Conservation (phyloP, 148 eudicot species). For the Drosera capensis region DNA sequence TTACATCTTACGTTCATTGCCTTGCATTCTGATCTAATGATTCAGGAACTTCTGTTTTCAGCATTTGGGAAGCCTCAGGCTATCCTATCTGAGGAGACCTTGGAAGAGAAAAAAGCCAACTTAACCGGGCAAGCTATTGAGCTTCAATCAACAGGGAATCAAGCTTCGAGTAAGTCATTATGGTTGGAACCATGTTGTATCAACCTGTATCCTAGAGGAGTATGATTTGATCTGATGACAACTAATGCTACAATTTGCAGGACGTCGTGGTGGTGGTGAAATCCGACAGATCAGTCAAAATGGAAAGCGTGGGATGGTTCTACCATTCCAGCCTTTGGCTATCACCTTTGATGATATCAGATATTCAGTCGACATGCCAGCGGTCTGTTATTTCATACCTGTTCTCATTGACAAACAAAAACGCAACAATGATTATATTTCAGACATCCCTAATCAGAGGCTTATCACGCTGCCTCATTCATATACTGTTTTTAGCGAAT, state of each 20-base stretch:
- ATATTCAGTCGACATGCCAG: slow-evolving; percentile 72
- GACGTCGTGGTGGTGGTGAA: slow-evolving; percentile 14
- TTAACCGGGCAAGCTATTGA: slow-evolving; percentile 23
- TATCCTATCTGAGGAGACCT: slow-evolving; percentile 33
- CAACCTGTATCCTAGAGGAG: not conserved
- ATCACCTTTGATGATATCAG: slow-evolving; percentile 51
- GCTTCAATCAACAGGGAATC: slow-evolving; percentile 16
- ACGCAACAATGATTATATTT: no score
- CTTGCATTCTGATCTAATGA: slow-evolving; percentile 5
- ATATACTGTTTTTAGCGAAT: no score
- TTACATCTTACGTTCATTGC: not conserved
- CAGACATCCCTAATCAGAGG: no score
- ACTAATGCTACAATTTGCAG: slow-evolving; percentile 18
- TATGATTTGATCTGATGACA: not conserved
- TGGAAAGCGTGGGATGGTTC: slow-evolving; percentile 36
- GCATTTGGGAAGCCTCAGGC: slow-evolving; percentile 59
- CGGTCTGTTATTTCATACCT: slow-evolving; percentile 7
- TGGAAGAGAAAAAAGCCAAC: slow-evolving; percentile 25
- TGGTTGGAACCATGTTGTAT: no score
- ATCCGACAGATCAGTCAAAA: slow-evolving; percentile 15
- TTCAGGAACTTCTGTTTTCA: slow-evolving; percentile 11
- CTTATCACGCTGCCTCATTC: no score
- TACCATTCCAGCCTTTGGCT: slow-evolving; percentile 56
- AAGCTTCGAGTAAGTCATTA: slow-evolving; percentile 16
- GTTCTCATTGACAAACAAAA: no score